Conservation (phyloP, 768 basidiomycete species). For the Dioszegia crocea region DNA sequence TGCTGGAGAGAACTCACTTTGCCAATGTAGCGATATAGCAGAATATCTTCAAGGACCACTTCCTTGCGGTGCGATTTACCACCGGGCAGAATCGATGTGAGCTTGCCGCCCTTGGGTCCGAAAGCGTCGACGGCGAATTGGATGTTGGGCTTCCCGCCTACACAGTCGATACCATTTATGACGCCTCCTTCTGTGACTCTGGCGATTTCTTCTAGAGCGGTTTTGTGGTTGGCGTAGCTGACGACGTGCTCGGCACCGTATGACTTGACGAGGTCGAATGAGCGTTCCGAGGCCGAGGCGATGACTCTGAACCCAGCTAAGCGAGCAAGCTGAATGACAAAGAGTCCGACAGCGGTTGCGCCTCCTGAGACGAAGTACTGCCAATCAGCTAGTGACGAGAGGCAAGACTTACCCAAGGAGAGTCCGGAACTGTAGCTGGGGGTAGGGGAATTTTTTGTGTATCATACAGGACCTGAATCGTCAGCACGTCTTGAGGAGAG, state of each 20-base stretch:
- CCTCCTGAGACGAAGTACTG: constrained; percentile 45
- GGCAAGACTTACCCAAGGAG: constrained; percentile 6
- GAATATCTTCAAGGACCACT: constrained; percentile 17
- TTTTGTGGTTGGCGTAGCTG: constrained; percentile 48
- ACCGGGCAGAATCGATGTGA: constrained; percentile 21
- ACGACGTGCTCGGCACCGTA: constrained; percentile 52
- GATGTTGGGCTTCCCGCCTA: constrained; percentile 24
- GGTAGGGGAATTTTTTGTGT: constrained; percentile 5
- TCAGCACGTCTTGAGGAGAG: background rate
- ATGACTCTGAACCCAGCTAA: constrained; percentile 46
- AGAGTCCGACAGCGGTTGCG: constrained; percentile 50
- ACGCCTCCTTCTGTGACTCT: constrained; percentile 24
- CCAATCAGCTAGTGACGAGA: background rate
- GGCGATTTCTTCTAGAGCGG: constrained; percentile 27
- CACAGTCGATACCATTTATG: constrained; percentile 22
- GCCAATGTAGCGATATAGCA: constrained; percentile 30
- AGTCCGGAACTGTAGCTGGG: background rate
- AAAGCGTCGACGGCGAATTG: constrained; percentile 20
- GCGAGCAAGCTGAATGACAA: constrained; percentile 36
- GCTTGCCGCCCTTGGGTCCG: constrained; percentile 17
- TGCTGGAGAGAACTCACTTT: constrained; percentile 10
- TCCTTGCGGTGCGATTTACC: constrained; percentile 10
- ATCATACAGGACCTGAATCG: background rate
- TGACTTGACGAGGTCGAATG: constrained; percentile 50
- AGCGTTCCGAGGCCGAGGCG: constrained; percentile 48